Base-by-base conservation (phyloP, 257 asterid genomes). In the Solanum appendiculatum region DNA sequence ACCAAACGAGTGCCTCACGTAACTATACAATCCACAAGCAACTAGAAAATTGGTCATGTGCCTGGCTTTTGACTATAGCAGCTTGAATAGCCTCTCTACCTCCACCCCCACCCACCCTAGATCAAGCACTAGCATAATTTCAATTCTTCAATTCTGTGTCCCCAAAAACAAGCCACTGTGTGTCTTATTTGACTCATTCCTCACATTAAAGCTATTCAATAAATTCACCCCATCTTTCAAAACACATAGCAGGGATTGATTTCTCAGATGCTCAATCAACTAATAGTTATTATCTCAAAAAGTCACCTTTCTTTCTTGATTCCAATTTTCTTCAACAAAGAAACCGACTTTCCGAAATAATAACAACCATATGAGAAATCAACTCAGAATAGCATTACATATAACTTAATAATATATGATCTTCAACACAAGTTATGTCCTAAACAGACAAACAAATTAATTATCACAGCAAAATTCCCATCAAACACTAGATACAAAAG, bases 1-100 rank as follows among this genome's bases (percentile, higher is more conserved):
- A 80, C 40, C 40, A 46, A 83, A 77, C 27, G 11, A 40, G 54
- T n/a, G 11, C 83, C 83, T 75, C 21, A 75, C 13, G 12, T 40
- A 75, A 75, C 36, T 40, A 23, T 23, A 46, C 44, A 85, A 64
- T 72, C 90, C 86, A 36, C 86, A 88, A 88, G 83, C 84, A 87
- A 78, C 86, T 83, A 78, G 44, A 73, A 46, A 73, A 90, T 36
- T 73, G 37, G 84, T 27, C 84, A 44, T 78, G 84, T 78, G 84
- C 39, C 63, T 78, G 63, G 27, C 27, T 78, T 73, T 73, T 74
- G 82, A 37, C 64, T 27, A 78, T 78, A 78, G 37, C 64, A 78
- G 34, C 18, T 78, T 27, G 64, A 46, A 78, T 21, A 78, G 12
- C 64, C 39, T 14, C 58, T 14, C 82, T 48, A 23, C 63, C 25